Evolutionary conservation across 2,329 filamentous ascomycete species (phyloP).

Genomic region (Metarhizium album): DNA sequence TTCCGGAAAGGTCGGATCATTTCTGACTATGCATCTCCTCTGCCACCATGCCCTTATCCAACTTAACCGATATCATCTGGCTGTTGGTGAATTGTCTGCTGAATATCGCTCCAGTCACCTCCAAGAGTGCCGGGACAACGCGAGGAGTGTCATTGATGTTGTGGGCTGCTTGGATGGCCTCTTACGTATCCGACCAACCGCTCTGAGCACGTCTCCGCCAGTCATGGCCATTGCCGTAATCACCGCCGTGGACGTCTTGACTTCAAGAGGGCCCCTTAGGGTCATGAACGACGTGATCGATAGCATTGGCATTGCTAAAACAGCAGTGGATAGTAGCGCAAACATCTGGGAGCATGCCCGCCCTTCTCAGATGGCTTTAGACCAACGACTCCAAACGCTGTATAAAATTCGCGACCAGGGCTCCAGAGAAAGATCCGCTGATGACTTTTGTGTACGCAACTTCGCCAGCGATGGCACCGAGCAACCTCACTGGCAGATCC

Average conservation of each 20-base stretch:
- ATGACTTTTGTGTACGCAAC: conserved; percentile 19
- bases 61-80: conserved; percentile 49
- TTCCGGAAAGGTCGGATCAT: conserved; percentile 43
- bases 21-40: conserved; percentile 55
- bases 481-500: conserved; percentile 25
- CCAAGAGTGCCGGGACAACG: conserved; percentile 38
- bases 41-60: conserved; percentile 55
- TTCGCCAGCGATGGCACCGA: conserved; percentile 17
- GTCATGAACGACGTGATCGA: conserved; percentile 42
- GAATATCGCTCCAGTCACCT: conserved; percentile 34
- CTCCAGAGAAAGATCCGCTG: conserved; percentile 15
- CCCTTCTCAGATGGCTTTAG: conserved; percentile 37
- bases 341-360: conserved; percentile 49
- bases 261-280: conserved; percentile 43
- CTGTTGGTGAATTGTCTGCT: conserved; percentile 24
- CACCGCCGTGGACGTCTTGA: conserved; percentile 56
- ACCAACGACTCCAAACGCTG: conserved; percentile 24
- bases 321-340: conserved; percentile 44
- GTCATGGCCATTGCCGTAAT: conserved; percentile 52
- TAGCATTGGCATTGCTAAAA: conserved; percentile 40
- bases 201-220: conserved; percentile 40
- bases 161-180: conserved; percentile 29
- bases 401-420: conserved; percentile 22
- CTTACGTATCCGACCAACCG: conserved; percentile 19
- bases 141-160: conserved; percentile 39